Conservation (phyloP, 2,329 filamentous ascomycete genomes). For the Fusarium anthophilum region DNA sequence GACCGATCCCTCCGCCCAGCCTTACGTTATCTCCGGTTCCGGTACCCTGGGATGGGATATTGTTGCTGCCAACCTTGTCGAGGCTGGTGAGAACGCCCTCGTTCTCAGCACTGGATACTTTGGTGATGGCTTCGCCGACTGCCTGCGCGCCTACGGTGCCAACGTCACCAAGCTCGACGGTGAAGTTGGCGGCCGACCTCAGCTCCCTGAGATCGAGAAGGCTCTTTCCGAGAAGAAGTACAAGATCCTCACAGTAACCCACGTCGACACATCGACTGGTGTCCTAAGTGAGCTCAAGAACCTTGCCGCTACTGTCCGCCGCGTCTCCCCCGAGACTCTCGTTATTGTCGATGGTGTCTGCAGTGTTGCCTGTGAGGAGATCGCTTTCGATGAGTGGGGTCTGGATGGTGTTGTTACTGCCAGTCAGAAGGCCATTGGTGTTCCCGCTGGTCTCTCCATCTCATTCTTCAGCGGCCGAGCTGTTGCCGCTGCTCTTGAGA, state of each 20-base stretch:
- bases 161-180: slow-evolving; percentile 91
- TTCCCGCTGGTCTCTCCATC: slow-evolving; percentile 92
- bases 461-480: slow-evolving; percentile 92
- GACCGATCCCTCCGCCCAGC: slow-evolving; percentile 81
- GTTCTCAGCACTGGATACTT: slow-evolving; percentile 98
- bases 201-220: slow-evolving; percentile 87
- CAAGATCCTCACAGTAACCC: slow-evolving; percentile 93
- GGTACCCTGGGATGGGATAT: slow-evolving; percentile 97
- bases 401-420: slow-evolving; percentile 94
- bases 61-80: slow-evolving; percentile 90
- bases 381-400: slow-evolving; percentile 94
- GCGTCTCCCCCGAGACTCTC: slow-evolving; percentile 89
- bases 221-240: slow-evolving; percentile 91
- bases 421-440: slow-evolving; percentile 96
- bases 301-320: slow-evolving; percentile 82
- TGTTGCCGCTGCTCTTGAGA: slow-evolving; percentile 77
- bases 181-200: slow-evolving; percentile 86
- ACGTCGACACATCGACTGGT: slow-evolving; percentile 97
- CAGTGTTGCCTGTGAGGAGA: slow-evolving; percentile 95
- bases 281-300: slow-evolving; percentile 91
- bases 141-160: slow-evolving; percentile 89
- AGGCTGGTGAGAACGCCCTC: slow-evolving; percentile 88
- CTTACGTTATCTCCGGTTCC: slow-evolving; percentile 92
- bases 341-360: slow-evolving; percentile 96
- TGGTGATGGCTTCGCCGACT: slow-evolving; percentile 92